Evolutionary conservation across 164 flowering plant species (phyloP), one percentile per base, ranked within the genome.

Genomic region (Chimonanthus salicifolius): DNA sequence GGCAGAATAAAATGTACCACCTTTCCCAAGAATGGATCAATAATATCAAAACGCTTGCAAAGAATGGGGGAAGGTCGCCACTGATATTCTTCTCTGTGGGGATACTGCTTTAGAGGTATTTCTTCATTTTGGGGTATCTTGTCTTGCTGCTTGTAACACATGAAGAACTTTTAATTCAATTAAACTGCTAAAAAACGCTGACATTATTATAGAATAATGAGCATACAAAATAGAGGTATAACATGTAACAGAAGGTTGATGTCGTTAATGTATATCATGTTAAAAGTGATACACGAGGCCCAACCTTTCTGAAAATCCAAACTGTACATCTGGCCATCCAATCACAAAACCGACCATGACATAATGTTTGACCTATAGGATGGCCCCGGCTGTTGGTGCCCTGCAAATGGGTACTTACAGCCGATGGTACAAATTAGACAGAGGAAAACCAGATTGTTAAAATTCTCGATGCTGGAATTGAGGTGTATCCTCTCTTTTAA

Each of bases 11-110:
- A 72, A 2, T 16, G 33, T 49, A 72, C 21, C 83, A 92, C 97
- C 92, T 92, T 93, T 71, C 99, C 99, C 88, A 90, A 83, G 76
- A 64, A 92, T 74, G 99, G 99, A 86, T 95, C 99, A 72, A 74
- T 73, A 47, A 93, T 86, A 80, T 95, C 98, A 86, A 93, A 95
- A 63, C 98, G 98, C 83, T 88, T 95, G 94, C 99, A 93, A 18
- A 95, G 78, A 79, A 95, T 66, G 74, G 97, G 84, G 64, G 92
- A 76, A 80, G 99, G 99, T 49, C 92, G 86, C 98, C 99, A 95
- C 71, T 89, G 97, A 82, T 86, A 89, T 81, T 92, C 97, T 77
- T 89, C 94, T 45, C 98, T 82, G 74, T 77, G 88, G 10, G 98
- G 98, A 74, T 80, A 85, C 74, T 78, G 64, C 71, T 79, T 89